A percentile compares a stretch with the other conserved stretches of the same genome.
Evolutionary conservation across 208 protist species (phyloP).

Genomic region (Wallacemonas sp.): DNA sequence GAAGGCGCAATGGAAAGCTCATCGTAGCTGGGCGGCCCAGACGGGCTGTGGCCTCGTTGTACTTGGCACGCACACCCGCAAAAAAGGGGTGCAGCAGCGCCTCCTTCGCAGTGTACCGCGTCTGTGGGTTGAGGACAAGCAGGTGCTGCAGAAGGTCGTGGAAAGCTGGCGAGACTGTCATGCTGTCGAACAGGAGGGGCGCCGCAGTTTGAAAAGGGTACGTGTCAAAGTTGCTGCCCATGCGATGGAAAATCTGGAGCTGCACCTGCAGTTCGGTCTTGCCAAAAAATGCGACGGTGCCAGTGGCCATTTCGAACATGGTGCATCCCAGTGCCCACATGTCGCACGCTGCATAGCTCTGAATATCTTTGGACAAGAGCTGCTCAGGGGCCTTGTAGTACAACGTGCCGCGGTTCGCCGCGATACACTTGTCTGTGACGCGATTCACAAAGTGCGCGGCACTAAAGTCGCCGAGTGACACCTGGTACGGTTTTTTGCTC

Average conservation of each 20-base stretch:
- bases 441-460: slow-evolving; percentile 49
- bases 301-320: slow-evolving; percentile 68
- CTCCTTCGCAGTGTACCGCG: slow-evolving; percentile 48
- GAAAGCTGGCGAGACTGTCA: slow-evolving; percentile 35
- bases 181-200: slow-evolving; percentile 41
- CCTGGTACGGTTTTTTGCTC: slow-evolving; percentile 12
- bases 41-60: slow-evolving; percentile 2
- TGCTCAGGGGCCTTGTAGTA: slow-evolving; percentile 85
- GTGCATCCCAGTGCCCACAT: slow-evolving; percentile 84
- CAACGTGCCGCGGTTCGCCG: slow-evolving; percentile 57
- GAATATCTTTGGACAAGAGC: slow-evolving; percentile 43
- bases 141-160: slow-evolving; percentile 50
- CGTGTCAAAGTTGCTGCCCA: slow-evolving; percentile 55
- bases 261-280: slow-evolving; percentile 67
- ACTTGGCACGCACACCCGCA: slow-evolving; percentile 16
- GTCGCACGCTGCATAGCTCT: slow-evolving; percentile 56
- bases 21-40: slow-evolving; percentile 4
- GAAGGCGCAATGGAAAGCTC: slow-evolving; percentile 5
- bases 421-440: slow-evolving; percentile 17
- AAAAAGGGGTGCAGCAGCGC: slow-evolving; percentile 67
- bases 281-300: slow-evolving; percentile 46
- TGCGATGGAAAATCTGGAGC: slow-evolving; percentile 51
- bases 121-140: slow-evolving; percentile 56
- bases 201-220: slow-evolving; percentile 37
- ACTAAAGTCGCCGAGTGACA: slow-evolving; percentile 74